Percentiles rank a stretch among this genome's conserved stretches.
Evolutionary conservation across 2,329 filamentous ascomycete genomes (phyloP).

Genomic region (Monilinia laxa): DNA sequence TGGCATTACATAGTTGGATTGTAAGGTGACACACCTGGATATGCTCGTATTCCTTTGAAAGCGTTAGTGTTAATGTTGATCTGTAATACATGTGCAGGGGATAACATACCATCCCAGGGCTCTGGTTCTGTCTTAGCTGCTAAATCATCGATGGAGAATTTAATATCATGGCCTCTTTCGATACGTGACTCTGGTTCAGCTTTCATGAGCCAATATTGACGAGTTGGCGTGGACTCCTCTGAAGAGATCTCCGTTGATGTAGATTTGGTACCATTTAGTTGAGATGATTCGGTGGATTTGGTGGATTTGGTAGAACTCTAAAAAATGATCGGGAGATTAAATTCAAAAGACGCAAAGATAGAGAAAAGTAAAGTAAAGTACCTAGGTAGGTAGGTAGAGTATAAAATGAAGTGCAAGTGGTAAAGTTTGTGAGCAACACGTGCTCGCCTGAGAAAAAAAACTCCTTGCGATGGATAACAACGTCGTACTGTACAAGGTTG

Average conservation of each 20-base stretch:
- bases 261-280: constrained; percentile 22
- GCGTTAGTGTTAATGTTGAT: constrained; percentile 23
- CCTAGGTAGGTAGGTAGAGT: not conserved
- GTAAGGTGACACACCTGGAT: constrained; percentile 43
- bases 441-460: not conserved
- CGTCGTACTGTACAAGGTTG: not conserved
- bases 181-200: constrained; percentile 84
- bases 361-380: not conserved
- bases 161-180: constrained; percentile 84
- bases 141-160: constrained; percentile 92
- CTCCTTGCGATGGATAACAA: not conserved
- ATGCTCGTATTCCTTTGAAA: constrained; percentile 49
- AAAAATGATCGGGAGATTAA: constrained; percentile 11
- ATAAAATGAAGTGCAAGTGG: not conserved
- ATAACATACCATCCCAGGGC: constrained; percentile 77
- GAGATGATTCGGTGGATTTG: constrained; percentile 3
- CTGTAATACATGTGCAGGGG: constrained; percentile 8
- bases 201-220: constrained; percentile 77
- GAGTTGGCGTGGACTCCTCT: constrained; percentile 27
- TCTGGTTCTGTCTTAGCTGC: constrained; percentile 71
- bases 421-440: not conserved
- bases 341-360: not conserved
- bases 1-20: constrained; percentile 23
- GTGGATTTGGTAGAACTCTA: constrained; percentile 21
- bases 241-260: constrained; percentile 15